Conservation (phyloP, 1,139 yeast species). For the Pichiaceae sp. region DNA sequence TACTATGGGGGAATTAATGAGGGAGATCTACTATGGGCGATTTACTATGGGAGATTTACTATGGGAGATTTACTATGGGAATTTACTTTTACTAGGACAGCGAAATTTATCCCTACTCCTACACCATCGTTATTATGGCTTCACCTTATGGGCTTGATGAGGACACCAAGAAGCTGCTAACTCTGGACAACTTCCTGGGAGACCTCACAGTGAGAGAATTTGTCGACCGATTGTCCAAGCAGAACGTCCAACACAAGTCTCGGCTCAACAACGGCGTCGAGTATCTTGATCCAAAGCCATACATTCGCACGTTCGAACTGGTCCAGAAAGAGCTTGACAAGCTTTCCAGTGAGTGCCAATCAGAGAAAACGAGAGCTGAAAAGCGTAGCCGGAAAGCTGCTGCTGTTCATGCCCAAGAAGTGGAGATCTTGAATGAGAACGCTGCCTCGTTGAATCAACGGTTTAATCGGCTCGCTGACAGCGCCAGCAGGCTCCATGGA, state of each 20-base stretch:
- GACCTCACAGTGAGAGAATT: conserved; percentile 72
- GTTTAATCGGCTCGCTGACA: conserved; percentile 52
- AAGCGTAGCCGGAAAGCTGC: conserved; percentile 56
- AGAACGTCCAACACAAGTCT: conserved; percentile 42
- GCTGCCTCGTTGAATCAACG: conserved; percentile 25
- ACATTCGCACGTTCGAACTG: conserved; percentile 86
- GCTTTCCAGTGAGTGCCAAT: conserved; percentile 45
- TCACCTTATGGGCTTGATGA: conserved; percentile 45
- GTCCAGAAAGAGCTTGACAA: conserved; percentile 64
- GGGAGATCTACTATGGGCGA: too few relatives aligned
- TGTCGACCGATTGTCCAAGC: conserved; percentile 73
- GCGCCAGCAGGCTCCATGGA: conserved; percentile 47
- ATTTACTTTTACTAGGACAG: too few relatives aligned
- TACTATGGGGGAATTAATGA: too few relatives aligned
- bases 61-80: too few relatives aligned
- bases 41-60: too few relatives aligned
- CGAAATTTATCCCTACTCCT: too few relatives aligned
- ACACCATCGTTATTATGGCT: conserved; percentile 31
- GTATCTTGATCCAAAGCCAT: conserved; percentile 84
- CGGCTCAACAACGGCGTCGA: conserved; percentile 45
- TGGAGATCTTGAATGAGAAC: conserved; percentile 45
- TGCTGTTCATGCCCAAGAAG: conserved; percentile 58
- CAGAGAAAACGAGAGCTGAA: conserved; percentile 40
- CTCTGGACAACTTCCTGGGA: conserved; percentile 63
- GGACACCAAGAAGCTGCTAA: conserved; percentile 56